Evolutionary conservation across 768 basidiomycete species (phyloP).

Genomic region (Calocybe cyanea): DNA sequence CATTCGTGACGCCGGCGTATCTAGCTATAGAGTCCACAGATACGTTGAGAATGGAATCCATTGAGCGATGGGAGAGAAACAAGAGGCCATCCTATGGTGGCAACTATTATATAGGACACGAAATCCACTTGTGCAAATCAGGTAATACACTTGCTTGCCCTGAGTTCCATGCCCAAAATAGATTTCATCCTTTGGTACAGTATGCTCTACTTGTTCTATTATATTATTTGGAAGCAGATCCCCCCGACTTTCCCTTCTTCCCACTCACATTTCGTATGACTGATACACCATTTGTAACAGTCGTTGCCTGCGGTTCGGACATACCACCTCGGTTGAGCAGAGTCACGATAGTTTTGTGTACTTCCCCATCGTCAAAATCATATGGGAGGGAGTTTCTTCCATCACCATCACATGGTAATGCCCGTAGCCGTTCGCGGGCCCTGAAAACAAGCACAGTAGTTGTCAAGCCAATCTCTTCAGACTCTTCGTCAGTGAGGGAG

Average conservation of each 20-base stretch:
- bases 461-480: constrained; percentile 51
- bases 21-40: constrained; percentile 16
- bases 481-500: constrained; percentile 52
- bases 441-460: constrained; percentile 48
- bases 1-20: constrained; percentile 12
- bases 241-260: too few relatives aligned
- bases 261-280: too few relatives aligned
- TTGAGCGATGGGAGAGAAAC: background rate
- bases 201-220: too few relatives aligned
- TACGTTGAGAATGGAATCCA: constrained; percentile 13
- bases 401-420: constrained; percentile 21
- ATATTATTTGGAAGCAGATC: too few relatives aligned
- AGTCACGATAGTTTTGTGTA: constrained; percentile 30
- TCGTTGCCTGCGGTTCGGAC: too few relatives aligned
- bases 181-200: too few relatives aligned
- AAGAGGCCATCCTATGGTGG: too few relatives aligned
- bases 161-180: too few relatives aligned
- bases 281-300: background rate
- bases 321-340: background rate
- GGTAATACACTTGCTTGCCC: too few relatives aligned
- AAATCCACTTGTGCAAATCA: too few relatives aligned
- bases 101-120: too few relatives aligned
- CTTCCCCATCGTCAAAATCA: constrained; percentile 26
- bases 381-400: constrained; percentile 35
- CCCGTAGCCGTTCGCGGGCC: constrained; percentile 48